These are phyloP conservation scores for Irpex lacteus DNA, from an alignment of 1,284 basidiomycete genomes.

Conservation along the genomic window DNA sequence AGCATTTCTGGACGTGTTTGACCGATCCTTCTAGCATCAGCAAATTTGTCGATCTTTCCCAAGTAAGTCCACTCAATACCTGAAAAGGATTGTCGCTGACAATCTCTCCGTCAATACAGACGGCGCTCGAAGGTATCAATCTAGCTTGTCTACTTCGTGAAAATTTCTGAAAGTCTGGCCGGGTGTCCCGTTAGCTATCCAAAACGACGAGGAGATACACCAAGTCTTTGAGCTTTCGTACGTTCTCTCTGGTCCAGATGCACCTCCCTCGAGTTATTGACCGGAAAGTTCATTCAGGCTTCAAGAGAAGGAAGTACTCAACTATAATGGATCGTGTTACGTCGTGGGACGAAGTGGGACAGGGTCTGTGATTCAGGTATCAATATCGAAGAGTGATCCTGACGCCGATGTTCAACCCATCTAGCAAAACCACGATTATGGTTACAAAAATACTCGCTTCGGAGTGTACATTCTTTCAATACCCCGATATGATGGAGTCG, in stretches of 20 bases:
- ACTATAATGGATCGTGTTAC: conserved; percentile 55
- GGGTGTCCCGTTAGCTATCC: conserved; percentile 22
- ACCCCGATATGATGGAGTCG: conserved; percentile 25
- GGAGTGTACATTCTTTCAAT: conserved; percentile 42
- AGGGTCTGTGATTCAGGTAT: conserved; percentile 39
- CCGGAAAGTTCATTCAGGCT: conserved; percentile 34
- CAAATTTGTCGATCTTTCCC: conserved; percentile 11
- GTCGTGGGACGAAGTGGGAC: conserved; percentile 70
- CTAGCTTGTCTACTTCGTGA: no score
- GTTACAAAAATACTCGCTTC: conserved; percentile 62
- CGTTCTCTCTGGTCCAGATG: conserved; percentile 25
- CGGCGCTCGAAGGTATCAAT: not conserved
- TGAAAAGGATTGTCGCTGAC: not conserved
- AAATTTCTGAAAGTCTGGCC: not conserved
- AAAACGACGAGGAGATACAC: conserved; percentile 32
- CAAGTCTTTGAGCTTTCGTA: conserved; percentile 48
- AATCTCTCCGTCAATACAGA: not conserved
- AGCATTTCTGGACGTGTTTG: not conserved
- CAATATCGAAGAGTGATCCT: not conserved
- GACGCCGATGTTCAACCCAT: not conserved
- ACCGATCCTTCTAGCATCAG: not conserved
- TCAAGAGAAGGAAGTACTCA: conserved; percentile 52
- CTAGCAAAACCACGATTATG: conserved; percentile 68
- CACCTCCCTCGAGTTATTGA: not conserved
- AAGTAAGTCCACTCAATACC: conserved; percentile 4